A percentile compares a stretch with the other conserved stretches of the same genome.
Conservation (phyloP, 192 early-diverging fungal species). For the Backusella tuberculispora region DNA sequence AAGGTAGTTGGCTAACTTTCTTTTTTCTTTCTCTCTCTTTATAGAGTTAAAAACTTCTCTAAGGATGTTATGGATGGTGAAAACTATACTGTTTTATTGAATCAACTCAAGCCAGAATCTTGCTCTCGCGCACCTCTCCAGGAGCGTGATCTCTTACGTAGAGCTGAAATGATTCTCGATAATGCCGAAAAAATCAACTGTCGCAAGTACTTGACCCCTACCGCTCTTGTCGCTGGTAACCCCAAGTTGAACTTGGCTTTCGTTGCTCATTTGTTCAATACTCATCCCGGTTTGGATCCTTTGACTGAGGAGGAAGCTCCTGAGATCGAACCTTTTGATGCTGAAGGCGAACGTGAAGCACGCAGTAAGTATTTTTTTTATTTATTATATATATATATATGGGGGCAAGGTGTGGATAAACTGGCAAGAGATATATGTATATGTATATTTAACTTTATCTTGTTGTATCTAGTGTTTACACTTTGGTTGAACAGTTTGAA, state of each 20-base stretch:
- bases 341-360: conserved; percentile 84
- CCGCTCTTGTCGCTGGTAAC: conserved; percentile 94
- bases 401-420: not conserved
- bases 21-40: not conserved
- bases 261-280: conserved; percentile 98
- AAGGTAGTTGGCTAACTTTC: not conserved
- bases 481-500: conserved; percentile 98
- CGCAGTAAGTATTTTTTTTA: conserved; percentile 52
- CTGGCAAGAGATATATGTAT: too few species aligned
- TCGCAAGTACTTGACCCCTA: conserved; percentile 93
- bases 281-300: conserved; percentile 90
- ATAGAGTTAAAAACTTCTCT: conserved; percentile 85
- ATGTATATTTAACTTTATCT: not conserved
- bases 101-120: conserved; percentile 83
- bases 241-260: conserved; percentile 99
- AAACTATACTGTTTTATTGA: conserved; percentile 93
- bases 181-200: conserved; percentile 93
- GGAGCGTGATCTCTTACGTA: conserved; percentile 71
- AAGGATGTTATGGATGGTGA: conserved; percentile 94
- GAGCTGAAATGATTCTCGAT: conserved; percentile 89
- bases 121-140: conserved; percentile 86
- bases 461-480: conserved; percentile 76
- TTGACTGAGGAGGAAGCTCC: conserved; percentile 91
- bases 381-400: not conserved
- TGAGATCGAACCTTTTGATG: conserved; percentile 85